These are phyloP conservation scores for Yamadazyma diddensiae DNA, from an alignment of 1,139 yeast species.

Conservation along the genomic window DNA sequence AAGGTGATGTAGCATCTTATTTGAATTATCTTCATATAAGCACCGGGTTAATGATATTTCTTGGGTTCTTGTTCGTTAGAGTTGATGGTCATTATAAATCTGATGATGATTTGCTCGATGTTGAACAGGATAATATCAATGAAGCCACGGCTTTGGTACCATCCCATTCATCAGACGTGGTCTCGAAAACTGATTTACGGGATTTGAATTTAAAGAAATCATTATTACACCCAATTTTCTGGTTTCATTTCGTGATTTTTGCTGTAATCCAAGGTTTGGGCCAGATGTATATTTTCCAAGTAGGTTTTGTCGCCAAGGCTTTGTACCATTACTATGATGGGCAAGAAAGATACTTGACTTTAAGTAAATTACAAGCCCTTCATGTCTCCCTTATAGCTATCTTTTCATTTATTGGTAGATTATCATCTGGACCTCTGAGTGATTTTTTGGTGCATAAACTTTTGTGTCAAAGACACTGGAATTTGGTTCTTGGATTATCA, in stretches of 20 bases:
- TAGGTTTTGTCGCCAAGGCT: constrained; percentile 70
- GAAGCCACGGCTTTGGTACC: constrained; percentile 13
- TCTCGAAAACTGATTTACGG: constrained; percentile 12
- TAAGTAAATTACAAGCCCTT: constrained; percentile 53
- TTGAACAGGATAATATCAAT: constrained; percentile 12
- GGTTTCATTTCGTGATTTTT: constrained; percentile 51
- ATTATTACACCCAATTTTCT: constrained; percentile 30
- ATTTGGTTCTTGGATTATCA: constrained; percentile 50
- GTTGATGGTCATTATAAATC: constrained; percentile 27
- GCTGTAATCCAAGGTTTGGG: constrained; percentile 72
- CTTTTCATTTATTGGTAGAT: constrained; percentile 64
- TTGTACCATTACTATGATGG: constrained; percentile 25
- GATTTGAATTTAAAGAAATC: constrained; percentile 17
- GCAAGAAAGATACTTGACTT: constrained; percentile 10
- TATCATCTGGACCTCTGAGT: constrained; percentile 66
- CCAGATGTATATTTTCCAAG: constrained; percentile 72
- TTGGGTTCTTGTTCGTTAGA: constrained; percentile 31
- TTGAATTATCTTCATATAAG: constrained; percentile 22
- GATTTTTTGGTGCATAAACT: constrained; percentile 53
- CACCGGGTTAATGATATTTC: constrained; percentile 23
- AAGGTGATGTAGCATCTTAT: constrained; percentile 23
- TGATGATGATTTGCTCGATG: constrained; percentile 8
- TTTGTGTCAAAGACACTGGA: constrained; percentile 66
- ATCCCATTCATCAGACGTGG: constrained; percentile 5
- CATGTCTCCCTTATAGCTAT: constrained; percentile 74